These are phyloP conservation scores for Salix suchowensis DNA, from an alignment of 345 rosid species.

Conservation along the genomic window DNA sequence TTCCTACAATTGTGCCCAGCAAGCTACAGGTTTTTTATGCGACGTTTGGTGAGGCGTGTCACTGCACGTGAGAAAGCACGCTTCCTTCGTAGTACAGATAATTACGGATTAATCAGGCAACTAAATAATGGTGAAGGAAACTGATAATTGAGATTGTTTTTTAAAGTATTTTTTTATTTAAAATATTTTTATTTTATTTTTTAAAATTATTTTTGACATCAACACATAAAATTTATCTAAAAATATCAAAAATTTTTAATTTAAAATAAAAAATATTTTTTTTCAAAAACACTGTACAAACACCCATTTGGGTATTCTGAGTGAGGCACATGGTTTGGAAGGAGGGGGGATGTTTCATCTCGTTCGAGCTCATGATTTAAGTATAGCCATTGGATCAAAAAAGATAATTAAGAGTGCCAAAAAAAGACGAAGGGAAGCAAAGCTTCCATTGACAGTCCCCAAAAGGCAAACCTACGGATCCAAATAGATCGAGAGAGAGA, in stretches of 20 bases:
- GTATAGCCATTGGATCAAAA: not conserved
- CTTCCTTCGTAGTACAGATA: constrained; percentile 19
- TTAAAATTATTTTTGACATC: no score
- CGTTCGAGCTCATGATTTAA: not conserved
- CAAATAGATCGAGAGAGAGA: not conserved
- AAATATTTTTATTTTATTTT: no score
- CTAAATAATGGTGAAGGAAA: constrained; percentile 9
- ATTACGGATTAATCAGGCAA: constrained; percentile 27
- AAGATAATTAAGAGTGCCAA: not conserved
- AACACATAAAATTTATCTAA: no score
- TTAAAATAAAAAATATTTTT: no score
- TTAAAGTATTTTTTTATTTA: no score
- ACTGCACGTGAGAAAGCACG: constrained; percentile 4
- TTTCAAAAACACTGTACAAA: no score
- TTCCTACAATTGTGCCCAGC: constrained; percentile 28
- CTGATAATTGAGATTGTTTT: not conserved
- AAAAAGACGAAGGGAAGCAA: not conserved
- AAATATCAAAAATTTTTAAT: no score
- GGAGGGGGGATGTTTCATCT: constrained; percentile 39
- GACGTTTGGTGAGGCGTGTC: constrained; percentile 6
- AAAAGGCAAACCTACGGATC: constrained; percentile 5
- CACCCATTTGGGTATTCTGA: not conserved
- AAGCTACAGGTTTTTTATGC: not conserved
- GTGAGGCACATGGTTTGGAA: constrained; percentile 37
- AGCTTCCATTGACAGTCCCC: constrained; percentile 13